Evolutionary conservation across 805 yeast species (phyloP).

Genomic region (Yueomyces sinensis): DNA sequence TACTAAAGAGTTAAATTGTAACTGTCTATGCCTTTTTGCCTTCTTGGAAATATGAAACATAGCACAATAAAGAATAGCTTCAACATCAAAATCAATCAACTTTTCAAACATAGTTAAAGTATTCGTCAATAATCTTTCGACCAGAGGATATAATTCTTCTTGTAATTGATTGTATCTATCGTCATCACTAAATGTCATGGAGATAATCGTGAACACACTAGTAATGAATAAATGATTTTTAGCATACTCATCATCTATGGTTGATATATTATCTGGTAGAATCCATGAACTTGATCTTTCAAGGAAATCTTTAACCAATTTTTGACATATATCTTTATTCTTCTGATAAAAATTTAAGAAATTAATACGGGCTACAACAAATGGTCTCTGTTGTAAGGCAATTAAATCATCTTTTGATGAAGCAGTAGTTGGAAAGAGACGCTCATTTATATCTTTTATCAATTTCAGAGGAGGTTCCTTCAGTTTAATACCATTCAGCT

Average conservation of each 20-base stretch:
- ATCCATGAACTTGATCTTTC: slow-evolving; percentile 48
- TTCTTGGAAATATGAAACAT: slow-evolving; percentile 42
- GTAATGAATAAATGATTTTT: slow-evolving; percentile 39
- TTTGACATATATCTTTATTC: slow-evolving; percentile 31
- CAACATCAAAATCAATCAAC: slow-evolving; percentile 47
- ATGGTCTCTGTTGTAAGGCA: slow-evolving; percentile 24
- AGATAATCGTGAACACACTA: slow-evolving; percentile 38
- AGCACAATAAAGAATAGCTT: slow-evolving; percentile 42
- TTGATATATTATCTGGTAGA: slow-evolving; percentile 46
- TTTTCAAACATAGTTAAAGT: slow-evolving; percentile 36
- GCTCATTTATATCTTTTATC: slow-evolving; percentile 26
- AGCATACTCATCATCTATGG: slow-evolving; percentile 33
- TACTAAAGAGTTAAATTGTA: slow-evolving; percentile 39
- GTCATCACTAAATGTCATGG: slow-evolving; percentile 44
- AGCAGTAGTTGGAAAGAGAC: slow-evolving; percentile 25
- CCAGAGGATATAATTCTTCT: slow-evolving; percentile 32
- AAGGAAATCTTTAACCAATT: slow-evolving; percentile 34
- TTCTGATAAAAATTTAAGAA: slow-evolving; percentile 34
- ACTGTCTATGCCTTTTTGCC: slow-evolving; percentile 31
- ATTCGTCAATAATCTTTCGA: slow-evolving; percentile 35
- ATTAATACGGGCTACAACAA: slow-evolving; percentile 28
- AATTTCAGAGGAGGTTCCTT: slow-evolving; percentile 27
- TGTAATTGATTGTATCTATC: slow-evolving; percentile 36
- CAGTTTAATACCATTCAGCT: slow-evolving; percentile 2
- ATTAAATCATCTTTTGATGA: slow-evolving; percentile 16